phyloP scores from a whole-genome alignment of 1,284 basidiomycete species.

The Ceraceosorus guamensis region DNA sequence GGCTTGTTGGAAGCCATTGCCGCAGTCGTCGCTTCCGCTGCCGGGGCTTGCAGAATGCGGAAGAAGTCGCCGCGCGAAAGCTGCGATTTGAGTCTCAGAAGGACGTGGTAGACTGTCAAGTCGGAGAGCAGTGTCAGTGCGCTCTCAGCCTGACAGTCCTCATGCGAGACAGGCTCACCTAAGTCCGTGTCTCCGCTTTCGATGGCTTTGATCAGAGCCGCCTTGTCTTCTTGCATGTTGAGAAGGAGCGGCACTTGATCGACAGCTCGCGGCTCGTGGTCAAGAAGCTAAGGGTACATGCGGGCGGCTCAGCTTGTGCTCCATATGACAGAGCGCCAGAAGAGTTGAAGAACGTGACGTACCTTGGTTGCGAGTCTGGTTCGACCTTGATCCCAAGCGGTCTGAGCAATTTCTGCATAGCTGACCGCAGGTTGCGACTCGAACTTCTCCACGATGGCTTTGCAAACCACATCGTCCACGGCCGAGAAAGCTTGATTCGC shows the following conservation, averaged over 20 bases:
- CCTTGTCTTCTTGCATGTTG: slow-evolving; percentile 84
- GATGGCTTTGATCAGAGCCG: slow-evolving; percentile 82
- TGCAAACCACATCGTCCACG: slow-evolving; percentile 68
- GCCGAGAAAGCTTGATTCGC: slow-evolving; percentile 14
- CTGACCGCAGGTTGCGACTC: slow-evolving; percentile 61
- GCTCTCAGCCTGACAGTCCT: neutral
- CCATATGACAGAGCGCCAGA: too few relatives aligned
- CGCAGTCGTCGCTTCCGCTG: slow-evolving; percentile 3
- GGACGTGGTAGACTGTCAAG: slow-evolving; percentile 20
- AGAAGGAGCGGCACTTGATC: slow-evolving; percentile 89
- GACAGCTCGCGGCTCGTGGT: slow-evolving; percentile 78
- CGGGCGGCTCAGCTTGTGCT: neutral
- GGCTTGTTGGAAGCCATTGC: neutral
- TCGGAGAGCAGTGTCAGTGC: neutral
- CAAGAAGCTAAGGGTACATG: slow-evolving; percentile 66
- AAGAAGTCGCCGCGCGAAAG: slow-evolving; percentile 88
- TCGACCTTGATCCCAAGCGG: slow-evolving; percentile 85
- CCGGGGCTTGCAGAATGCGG: slow-evolving; percentile 68
- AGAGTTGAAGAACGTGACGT: neutral
- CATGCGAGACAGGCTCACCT: neutral
- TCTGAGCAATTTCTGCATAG: slow-evolving; percentile 88
- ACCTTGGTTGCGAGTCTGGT: slow-evolving; percentile 80
- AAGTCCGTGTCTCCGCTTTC: slow-evolving; percentile 93
- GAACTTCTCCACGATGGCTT: slow-evolving; percentile 79
- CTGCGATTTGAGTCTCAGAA: slow-evolving; percentile 56